Evolutionary conservation across 768 basidiomycete genomes (phyloP), one percentile per base, ranked within the genome.

Genomic region (Tricholoma flavovirens): DNA sequence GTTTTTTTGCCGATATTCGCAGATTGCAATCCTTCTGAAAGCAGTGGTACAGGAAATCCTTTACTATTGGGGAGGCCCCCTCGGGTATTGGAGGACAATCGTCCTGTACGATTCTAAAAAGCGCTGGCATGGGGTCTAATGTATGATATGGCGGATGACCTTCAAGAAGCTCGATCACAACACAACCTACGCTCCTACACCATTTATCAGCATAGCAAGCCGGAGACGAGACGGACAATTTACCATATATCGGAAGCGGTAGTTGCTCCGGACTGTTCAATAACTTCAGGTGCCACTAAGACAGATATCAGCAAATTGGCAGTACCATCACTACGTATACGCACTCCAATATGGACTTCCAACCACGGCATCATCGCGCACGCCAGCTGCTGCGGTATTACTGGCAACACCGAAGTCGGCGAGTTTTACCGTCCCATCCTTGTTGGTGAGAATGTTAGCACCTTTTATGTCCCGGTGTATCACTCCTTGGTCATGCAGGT

Each of bases 401-500:
- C 87, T 88, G 10, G 94, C 93, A 17, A 99, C 97, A 51, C 97
- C 97, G 66, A 99, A 99, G 72, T 99, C 97, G 11, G 97, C 97
- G n/a, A 99, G 80, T 71, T 98, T 99, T 57, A 99, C 95, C 19
- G 87, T 89, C 6, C 97, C 97, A 74, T 98, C 96, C 73, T 99
- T 99, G 69, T 97, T 98, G 17, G 97, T 98, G 45, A 99, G 77
- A 66, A 99, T 97, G 62, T 99, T 99, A 12, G 97, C 96, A 33
- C 97, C 97, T 70, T 99, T 99, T 76, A 99, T 98, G 65, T 99
- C 97, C 30, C 97, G 82, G 69, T 99, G 97, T 63, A 99, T 98
- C 59, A 99, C 97, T 77, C 97, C 97, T 75, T 98, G 96, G 62
- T 98, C 96, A 67, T 99, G 97, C 17, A 99, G 84, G 69, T 99